Conservation (phyloP, 768 basidiomycete species). For the Lactarius evosmus region DNA sequence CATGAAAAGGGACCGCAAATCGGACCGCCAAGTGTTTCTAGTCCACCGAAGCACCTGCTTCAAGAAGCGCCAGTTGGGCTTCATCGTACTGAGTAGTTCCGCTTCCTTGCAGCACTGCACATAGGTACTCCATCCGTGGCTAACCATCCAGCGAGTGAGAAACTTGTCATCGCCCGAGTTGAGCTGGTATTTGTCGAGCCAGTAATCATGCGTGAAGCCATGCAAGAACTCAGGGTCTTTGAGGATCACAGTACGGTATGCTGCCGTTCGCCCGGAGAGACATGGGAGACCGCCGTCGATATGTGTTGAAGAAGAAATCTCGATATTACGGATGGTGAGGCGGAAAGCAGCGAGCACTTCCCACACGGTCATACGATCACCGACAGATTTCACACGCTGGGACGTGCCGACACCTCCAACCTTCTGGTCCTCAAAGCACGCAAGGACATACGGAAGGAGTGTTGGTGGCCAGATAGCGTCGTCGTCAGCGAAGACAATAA, state of each 20-base stretch:
- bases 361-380: slow-evolving; percentile 84
- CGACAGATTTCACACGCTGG: slow-evolving; percentile 82
- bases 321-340: slow-evolving; percentile 90
- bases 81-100: slow-evolving; percentile 90
- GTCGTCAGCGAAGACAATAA: slow-evolving; percentile 93
- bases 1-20: slow-evolving; percentile 84
- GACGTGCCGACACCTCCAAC: slow-evolving; percentile 90
- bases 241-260: slow-evolving; percentile 90
- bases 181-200: slow-evolving; percentile 91
- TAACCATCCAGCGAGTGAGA: slow-evolving; percentile 94
- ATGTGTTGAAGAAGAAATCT: slow-evolving; percentile 84
- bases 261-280: slow-evolving; percentile 89
- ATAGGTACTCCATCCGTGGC: slow-evolving; percentile 93
- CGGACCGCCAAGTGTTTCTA: slow-evolving; percentile 90
- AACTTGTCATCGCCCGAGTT: slow-evolving; percentile 96
- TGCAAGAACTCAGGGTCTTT: slow-evolving; percentile 93
- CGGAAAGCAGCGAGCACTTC: slow-evolving; percentile 93
- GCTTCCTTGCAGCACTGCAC: slow-evolving; percentile 84
- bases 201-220: slow-evolving; percentile 92
- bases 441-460: slow-evolving; percentile 82
- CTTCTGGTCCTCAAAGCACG: slow-evolving; percentile 93
- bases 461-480: slow-evolving; percentile 96
- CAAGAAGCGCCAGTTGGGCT: slow-evolving; percentile 93
- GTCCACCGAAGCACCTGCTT: slow-evolving; percentile 95
- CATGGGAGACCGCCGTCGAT: slow-evolving; percentile 92